Base-by-base conservation (phyloP, 2,329 filamentous ascomycete genomes). In the Plenodomus tracheiphilus region DNA sequence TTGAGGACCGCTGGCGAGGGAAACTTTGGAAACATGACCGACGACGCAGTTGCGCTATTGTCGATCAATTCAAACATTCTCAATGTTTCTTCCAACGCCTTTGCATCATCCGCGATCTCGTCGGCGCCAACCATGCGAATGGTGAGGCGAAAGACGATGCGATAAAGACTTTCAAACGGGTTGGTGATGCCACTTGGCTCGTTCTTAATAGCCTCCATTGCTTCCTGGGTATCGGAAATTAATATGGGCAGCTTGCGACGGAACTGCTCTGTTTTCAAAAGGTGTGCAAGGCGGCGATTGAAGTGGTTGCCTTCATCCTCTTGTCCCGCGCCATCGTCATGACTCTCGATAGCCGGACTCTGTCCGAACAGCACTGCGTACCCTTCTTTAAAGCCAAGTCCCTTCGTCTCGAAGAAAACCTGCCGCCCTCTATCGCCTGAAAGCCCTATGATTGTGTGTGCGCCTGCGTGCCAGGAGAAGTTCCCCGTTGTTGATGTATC, bases 61-160 rank as follows among this genome's bases (percentile, higher is more conserved):
- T 83, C 81, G 36, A 84, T 75, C 21, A 62, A 63, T 46, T 79
- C 75, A 50, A 79, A 84, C 10, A 75, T 65, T 13, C 63, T 49
- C 13, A 83, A 68, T 2, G 75, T 76, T 32, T 73, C 66, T n/a
- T 64, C 65, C 2, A 81, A 57, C 17, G 79, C 59, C 5, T 53
- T 54, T 0, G 73, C 71, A 41, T 80, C 70, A 2, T 80, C 71
- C 13, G 80, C 81, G 20, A 85, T 76, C 36, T 85, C 82, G 25
- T 77, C 70, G 43, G 75, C 75, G 6, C 79, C 81, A 1, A 84
- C 73, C 4, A 76, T 79, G 11, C 82, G 76, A 70, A 84, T 82
- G 3, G 80, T 84, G n/a, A 85, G 72, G 58, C 78, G 74, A 64
- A 79, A 85, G 1, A 84, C 74, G 46, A 81, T 70, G 5, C 71